Conservation (phyloP, 2,329 filamentous ascomycete species). For the Fusarium dlaminii region DNA sequence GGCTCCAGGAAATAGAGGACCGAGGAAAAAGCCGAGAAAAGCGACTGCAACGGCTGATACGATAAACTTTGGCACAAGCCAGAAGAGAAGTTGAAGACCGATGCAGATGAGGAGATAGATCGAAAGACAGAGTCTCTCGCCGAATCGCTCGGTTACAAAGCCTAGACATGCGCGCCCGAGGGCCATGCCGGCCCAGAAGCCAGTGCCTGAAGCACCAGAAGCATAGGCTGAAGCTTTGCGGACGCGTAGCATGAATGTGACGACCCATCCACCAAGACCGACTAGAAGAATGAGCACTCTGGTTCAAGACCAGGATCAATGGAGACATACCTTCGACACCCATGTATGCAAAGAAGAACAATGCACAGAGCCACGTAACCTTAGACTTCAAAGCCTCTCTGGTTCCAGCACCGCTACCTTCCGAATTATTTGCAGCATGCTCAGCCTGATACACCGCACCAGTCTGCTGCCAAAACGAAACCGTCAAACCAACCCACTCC, state of each 20-base stretch:
- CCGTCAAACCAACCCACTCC: conserved; percentile 62
- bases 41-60: conserved; percentile 69
- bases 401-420: conserved; percentile 43
- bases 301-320: rapidly evolving
- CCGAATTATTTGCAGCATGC: conserved; percentile 40
- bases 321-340: conserved; percentile 66
- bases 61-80: conserved; percentile 68
- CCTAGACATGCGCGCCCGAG: conserved; percentile 72
- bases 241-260: conserved; percentile 80
- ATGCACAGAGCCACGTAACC: conserved; percentile 72
- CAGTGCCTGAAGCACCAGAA: conserved; percentile 76
- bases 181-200: conserved; percentile 83
- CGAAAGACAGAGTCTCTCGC: conserved; percentile 69
- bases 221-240: conserved; percentile 71
- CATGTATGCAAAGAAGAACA: conserved; percentile 79
- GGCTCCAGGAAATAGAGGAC: conserved; percentile 76
- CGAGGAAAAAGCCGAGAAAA: conserved; percentile 78
- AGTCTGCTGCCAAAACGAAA: conserved; percentile 69
- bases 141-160: conserved; percentile 74
- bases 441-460: conserved; percentile 61
- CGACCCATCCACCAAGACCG: conserved; percentile 80
- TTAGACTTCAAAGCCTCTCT: conserved; percentile 54
- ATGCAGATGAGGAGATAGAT: conserved; percentile 70
- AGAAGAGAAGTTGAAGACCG: conserved; percentile 68
- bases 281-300: conserved; percentile 46